Conservation (phyloP, 1,284 basidiomycete genomes). For the Trichosporon asahii region DNA sequence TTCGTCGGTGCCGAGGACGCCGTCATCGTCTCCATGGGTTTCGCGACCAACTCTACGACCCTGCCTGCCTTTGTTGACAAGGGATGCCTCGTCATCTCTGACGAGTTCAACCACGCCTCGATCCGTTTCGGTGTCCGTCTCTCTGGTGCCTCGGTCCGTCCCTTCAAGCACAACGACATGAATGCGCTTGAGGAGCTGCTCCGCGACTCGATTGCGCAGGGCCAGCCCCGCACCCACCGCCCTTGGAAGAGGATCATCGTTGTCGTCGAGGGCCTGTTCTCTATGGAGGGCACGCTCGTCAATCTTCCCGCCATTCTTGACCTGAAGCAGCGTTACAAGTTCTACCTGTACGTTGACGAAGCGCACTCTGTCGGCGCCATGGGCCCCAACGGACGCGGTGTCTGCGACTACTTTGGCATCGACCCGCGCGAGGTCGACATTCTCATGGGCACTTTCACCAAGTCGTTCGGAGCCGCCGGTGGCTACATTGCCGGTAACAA, state of each 20-base stretch:
- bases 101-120: constrained; percentile 94
- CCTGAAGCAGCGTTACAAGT: constrained; percentile 97
- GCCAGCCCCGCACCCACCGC: constrained; percentile 92
- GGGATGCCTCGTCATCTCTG: constrained; percentile 92
- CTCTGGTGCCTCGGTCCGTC: constrained; percentile 82
- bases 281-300: constrained; percentile 94
- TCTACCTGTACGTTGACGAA: constrained; percentile 94
- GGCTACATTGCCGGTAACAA: constrained; percentile 90
- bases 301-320: constrained; percentile 79
- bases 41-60: constrained; percentile 94
- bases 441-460: constrained; percentile 98
- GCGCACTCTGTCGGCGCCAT: constrained; percentile 96
- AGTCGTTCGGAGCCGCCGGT: constrained; percentile 95
- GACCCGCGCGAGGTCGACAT: constrained; percentile 80
- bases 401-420: constrained; percentile 91
- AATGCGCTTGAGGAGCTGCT: constrained; percentile 73
- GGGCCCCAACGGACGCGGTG: constrained; percentile 88
- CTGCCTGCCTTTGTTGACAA: constrained; percentile 88
- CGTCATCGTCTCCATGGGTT: constrained; percentile 92
- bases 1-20: constrained; percentile 89
- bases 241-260: constrained; percentile 99
- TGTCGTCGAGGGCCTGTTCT: constrained; percentile 93
- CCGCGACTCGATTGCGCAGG: constrained; percentile 90
- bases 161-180: constrained; percentile 99
- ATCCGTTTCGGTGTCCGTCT: constrained; percentile 90